Evolutionary conservation across 805 yeast genomes (phyloP), one percentile per base, ranked within the genome.

Genomic region (Barnettozyma californica): DNA sequence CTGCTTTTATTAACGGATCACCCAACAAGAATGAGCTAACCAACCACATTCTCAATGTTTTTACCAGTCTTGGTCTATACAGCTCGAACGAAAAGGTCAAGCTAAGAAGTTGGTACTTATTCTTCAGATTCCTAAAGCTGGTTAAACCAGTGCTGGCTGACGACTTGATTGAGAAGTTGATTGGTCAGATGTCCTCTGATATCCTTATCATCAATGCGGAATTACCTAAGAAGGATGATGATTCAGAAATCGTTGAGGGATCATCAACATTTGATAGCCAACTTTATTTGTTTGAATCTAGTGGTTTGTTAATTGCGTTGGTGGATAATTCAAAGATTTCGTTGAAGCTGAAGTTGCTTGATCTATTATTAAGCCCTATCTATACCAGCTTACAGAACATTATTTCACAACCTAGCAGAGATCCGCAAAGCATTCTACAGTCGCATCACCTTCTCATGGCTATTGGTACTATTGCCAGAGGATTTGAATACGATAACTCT

Each of bases 361-460:
- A 87, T 56, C 69, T 76, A 38, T 74, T 90, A 14, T 73, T 91
- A 51, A 83, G 78, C 50, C 95, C 97, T 13, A 70, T 91, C 25
- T 92, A 87, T 61, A 68, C 76, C 5, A 83, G 79, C 51, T 70
- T 91, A 54, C 91, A 89, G 62, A 69, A 70, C 20, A 81, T 89
- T 58, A 79, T 88, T 33, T 69, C 76, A 18, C 64, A 70, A 5
- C 58, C 69, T 25, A 65, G 56, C 16, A 66, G 65, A 48, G 72
- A 71, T 25, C 69, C 74, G 34, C 70, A 73, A 38, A 59, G 76
- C 31, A 74, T 84, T 2, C 66, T 87, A 41, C 94, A 88, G 62
- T 84, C 89, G 3, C 96, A 94, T 64, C 97, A 92, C 63, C 76
- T 83, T 31, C 68, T 94, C 43, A 80, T 88, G 81, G 91, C 97